phyloP scores from a whole-genome alignment of 352 stramenopile species.

The Phytophthora parvispora region DNA sequence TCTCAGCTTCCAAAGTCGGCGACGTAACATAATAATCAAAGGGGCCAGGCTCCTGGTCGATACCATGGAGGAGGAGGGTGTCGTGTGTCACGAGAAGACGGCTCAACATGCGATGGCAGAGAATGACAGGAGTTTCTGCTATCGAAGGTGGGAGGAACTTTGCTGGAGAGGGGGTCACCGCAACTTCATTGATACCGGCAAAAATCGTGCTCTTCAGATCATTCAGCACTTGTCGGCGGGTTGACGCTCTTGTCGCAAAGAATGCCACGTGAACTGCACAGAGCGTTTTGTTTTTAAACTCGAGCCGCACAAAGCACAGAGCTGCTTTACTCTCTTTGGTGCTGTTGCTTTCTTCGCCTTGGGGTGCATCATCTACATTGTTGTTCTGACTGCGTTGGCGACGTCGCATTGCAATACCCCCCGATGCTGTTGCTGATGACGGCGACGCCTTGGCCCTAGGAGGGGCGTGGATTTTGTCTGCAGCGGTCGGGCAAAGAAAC shows the following conservation, averaged over 20 bases:
- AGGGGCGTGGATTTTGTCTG: constrained; percentile 30
- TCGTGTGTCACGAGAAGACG: constrained; percentile 80
- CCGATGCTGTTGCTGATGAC: constrained; percentile 21
- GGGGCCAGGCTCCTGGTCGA: constrained; percentile 38
- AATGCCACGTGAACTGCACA: constrained; percentile 89
- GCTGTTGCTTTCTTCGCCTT: constrained; percentile 23
- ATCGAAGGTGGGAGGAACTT: constrained; percentile 36
- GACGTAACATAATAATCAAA: constrained; percentile 46
- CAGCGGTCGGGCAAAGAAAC: constrained; percentile 58
- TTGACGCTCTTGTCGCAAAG: constrained; percentile 76
- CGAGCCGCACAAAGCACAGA: constrained; percentile 86
- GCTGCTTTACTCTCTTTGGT: constrained; percentile 57
- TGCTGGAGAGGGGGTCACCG: constrained; percentile 30
- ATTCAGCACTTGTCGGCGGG: constrained; percentile 70
- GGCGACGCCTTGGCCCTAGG: constrained; percentile 30
- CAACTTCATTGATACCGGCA: constrained; percentile 57
- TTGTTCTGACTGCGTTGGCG: constrained; percentile 49
- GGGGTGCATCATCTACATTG: constrained; percentile 27
- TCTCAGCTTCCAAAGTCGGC: constrained; percentile 43
- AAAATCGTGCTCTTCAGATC: constrained; percentile 82
- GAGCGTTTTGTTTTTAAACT: constrained; percentile 85
- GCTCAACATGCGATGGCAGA: constrained; percentile 87
- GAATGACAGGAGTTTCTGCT: constrained; percentile 31
- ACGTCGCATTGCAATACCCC: constrained; percentile 44
- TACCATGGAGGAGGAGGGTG: constrained; percentile 66